Evolutionary conservation across 1,284 basidiomycete genomes (phyloP), one percentile per base, ranked within the genome.

Genomic region (Fomitopsis betulina): DNA sequence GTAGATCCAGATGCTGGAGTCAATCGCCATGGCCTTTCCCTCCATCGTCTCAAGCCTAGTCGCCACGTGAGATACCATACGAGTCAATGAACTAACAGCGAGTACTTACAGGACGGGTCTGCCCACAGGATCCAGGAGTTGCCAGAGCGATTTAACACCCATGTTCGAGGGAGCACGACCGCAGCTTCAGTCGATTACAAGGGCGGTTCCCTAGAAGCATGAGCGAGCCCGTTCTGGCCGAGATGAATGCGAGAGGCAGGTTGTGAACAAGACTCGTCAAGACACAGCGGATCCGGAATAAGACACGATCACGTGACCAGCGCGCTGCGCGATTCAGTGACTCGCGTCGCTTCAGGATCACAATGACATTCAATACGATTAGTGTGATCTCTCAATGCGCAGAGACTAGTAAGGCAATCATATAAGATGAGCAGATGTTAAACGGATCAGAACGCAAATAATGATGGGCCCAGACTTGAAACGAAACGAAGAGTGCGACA

Each of bases 1-100:
- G 68, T 99, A 99, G 60, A 99, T 89, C 97, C 97, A 99, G 65
- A 99, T 98, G 63, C 94, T 98, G 3, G 95, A 98, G 76, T 99
- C 97, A 63, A 99, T 98, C 0, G 95, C 95, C 75, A 98, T 84
- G 4, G 86, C 77, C 71, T 94, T 95, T 27, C 93, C 93, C 68
- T 95, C 94, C 72, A 96, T 83, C 1, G 90, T 94, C 75, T 98
- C 95, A 56, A 97, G 79, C 71, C 93, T 95, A 30, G 70, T 43
- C 23, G 8, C 35, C 9, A 12, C 3, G 3, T 37, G 35, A 37
- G 35, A 12, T 15, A 10, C 13, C 35, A 3, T 12, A 37, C 13
- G 35, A 37, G 13, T 9, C 8, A 10, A 37, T 2, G 35, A n/a
- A 37, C 35, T 10, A 37, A 12, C 4, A 12, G 13, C 35, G 13